Percentiles rank a stretch among this genome's conserved stretches.
phyloP scores from a whole-genome alignment of 2,329 filamentous ascomycete genomes.

The Fusarium graminum region DNA sequence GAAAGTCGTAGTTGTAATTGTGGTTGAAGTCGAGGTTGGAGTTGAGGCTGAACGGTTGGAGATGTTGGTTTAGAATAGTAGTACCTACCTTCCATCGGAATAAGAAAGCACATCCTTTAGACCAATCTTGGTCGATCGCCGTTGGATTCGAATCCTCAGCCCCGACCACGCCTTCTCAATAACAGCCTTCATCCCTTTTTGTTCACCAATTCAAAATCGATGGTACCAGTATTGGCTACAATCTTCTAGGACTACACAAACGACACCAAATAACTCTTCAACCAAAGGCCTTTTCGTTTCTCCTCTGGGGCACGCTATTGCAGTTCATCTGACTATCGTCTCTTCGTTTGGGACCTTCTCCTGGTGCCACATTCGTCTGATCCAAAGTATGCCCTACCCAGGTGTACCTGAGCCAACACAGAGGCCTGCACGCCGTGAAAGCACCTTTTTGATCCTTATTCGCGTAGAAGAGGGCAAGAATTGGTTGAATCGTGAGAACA shows the following conservation, averaged over 20 bases:
- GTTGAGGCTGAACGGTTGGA: neutral
- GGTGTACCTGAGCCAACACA: conserved; percentile 36
- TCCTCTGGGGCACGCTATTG: conserved; percentile 23
- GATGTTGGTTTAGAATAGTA: neutral
- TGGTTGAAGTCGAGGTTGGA: neutral
- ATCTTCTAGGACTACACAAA: neutral
- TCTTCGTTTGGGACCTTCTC: conserved; percentile 8
- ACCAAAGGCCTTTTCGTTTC: conserved; percentile 21
- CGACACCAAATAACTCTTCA: neutral
- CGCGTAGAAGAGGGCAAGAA: conserved; percentile 32
- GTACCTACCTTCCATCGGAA: neutral
- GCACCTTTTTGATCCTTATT: conserved; percentile 9
- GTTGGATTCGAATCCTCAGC: neutral
- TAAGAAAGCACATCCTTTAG: neutral
- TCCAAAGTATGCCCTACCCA: conserved; percentile 41
- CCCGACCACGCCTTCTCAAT: neutral
- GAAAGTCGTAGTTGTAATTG: no score
- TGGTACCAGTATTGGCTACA: neutral
- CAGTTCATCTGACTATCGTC: conserved; percentile 28
- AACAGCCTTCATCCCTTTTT: neutral
- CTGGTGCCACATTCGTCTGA: conserved; percentile 32
- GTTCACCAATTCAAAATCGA: neutral
- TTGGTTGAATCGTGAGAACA: conserved; percentile 28
- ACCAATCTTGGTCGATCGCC: neutral
- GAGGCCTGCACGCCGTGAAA: conserved; percentile 11